Evolutionary conservation across 164 flowering plant species (phyloP), one percentile per base, ranked within the genome.

Genomic region (Tinospora cordifolia): DNA sequence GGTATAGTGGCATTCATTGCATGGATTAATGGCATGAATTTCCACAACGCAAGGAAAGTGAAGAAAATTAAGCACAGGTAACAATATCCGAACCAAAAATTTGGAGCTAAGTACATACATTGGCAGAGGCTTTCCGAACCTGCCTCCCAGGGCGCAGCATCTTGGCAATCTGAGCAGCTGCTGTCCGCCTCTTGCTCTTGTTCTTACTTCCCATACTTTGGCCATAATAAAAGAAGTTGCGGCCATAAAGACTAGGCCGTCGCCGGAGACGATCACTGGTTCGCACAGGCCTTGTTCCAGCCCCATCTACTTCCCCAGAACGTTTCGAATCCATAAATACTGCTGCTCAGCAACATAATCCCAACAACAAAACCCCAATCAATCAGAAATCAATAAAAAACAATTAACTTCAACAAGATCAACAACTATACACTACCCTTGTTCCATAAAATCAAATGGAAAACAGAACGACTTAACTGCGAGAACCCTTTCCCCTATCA

Each of bases 141-240:
- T 79, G 72, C n/a, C 76, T 81, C 44, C 83, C 81, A 25, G 86
- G 73, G 2, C 77, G 75, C 76, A 90, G 69, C 84, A 85, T 77
- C 81, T 84, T 86, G 11, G 97, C 97, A 73, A 91, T 86, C 63
- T 81, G 92, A 67, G 86, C 79, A 62, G 97, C 93, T 4, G 93
- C 88, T 22, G 89, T 87, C 75, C 97, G 79, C 0, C 84, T 69
- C 80, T 87, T 91, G 44, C 82, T 80, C 84, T 86, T 87, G 67
- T 82, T 82, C 79, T 83, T 84, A 47, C 76, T 63, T 7, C 81
- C 86, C 3, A 77, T 77, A 0, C 73, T 72, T 2, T 83, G 80
- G 8, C 77, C 27, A 73, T 84, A 85, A 77, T 82, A 86, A 38
- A 78, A 21, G 65, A 62, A 82, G 0, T 77, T 15, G 3, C 88